A percentile compares a stretch with the other conserved stretches of the same genome.
Evolutionary conservation across 2,329 filamentous ascomycete genomes (phyloP).

Genomic region (Thelonectria blattea): DNA sequence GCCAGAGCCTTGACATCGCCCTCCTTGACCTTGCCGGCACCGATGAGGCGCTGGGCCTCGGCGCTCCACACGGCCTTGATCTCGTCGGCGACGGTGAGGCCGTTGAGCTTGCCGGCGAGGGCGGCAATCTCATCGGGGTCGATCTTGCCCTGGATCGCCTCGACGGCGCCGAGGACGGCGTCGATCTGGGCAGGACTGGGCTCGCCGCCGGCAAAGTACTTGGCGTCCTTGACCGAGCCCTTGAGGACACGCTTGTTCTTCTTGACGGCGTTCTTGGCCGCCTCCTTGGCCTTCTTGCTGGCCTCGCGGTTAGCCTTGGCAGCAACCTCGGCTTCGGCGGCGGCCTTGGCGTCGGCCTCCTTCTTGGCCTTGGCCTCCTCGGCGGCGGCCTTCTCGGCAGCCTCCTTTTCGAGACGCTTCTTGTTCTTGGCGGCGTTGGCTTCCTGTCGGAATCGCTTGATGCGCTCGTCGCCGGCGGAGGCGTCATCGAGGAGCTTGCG

Average conservation of each 20-base stretch:
- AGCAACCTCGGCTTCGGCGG: conserved; percentile 83
- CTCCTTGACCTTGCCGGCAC: conserved; percentile 84
- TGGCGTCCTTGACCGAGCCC: conserved; percentile 92
- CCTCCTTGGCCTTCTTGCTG: conserved; percentile 96
- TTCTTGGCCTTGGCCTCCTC: conserved; percentile 87
- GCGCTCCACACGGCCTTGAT: conserved; percentile 84
- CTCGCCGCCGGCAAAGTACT: conserved; percentile 88
- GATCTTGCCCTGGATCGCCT: conserved; percentile 85
- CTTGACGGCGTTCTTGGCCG: conserved; percentile 98
- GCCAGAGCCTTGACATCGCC: conserved; percentile 75
- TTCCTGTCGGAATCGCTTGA: conserved; percentile 95
- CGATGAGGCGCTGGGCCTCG: conserved; percentile 79
- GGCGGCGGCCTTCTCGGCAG: conserved; percentile 82
- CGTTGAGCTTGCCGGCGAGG: conserved; percentile 80
- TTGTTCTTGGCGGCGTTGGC: conserved; percentile 96
- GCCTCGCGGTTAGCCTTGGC: conserved; percentile 85
- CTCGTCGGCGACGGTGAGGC: conserved; percentile 78
- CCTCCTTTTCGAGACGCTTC: conserved; percentile 88
- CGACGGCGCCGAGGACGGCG: conserved; percentile 81
- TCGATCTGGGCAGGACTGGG: conserved; percentile 81
- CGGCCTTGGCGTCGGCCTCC: conserved; percentile 79
- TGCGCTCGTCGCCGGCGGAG: conserved; percentile 86
- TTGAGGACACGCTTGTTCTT: conserved; percentile 99
- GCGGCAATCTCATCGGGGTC: conserved; percentile 89
- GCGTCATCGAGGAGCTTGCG: conserved; percentile 89